Base-by-base conservation (phyloP, 2,329 filamentous ascomycete species). In the Ceratocystis destructans region DNA sequence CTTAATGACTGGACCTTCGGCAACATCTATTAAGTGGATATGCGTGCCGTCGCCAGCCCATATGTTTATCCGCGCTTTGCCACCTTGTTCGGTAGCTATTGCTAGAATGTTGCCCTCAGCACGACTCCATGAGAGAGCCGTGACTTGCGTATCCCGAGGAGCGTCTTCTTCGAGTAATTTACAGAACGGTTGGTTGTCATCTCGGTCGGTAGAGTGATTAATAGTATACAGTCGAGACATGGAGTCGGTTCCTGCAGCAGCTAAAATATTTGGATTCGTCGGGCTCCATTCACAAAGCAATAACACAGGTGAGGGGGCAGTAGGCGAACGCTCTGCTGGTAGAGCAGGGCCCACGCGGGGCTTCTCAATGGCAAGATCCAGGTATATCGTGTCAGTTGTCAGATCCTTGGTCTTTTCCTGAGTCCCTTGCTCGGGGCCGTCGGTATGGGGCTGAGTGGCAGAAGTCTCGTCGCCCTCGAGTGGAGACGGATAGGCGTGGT, bases 221-320 rank as follows among this genome's bases (percentile, higher is more conserved):
- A 87, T 75, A 69, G 82, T 85, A 84, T 84, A 87, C 76, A 87
- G 79, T 70, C 84, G 83, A 79, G 84, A 84, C 83, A 87, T 83
- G 76, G 84, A 83, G 79, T 87, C 84, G 74, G 83, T 86, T 72
- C 84, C 84, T 77, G 82, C 83, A 79, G 83, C 83, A 75, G 83
- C 84, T 79, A 87, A 79, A 76, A 85, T 77, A 68, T 80, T 83
- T 74, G 84, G 81, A 78, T 87, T 80, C 75, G 74, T 79, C 71
- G 84, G 84, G 78, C 82, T 86, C 82, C 83, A 87, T 79, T 85
- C 83, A 80, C 84, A 86, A 75, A 86, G 83, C 77, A 87, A 79
- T 75, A 87, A 76, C 72, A 85, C 80, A 73, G 84, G 82, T 75
- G 79, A 78, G 72, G 80, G 82, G 10, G 41, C 28, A 6, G 55